phyloP scores from a whole-genome alignment of 345 rosid genomes.

The Rhizophora mangle region DNA sequence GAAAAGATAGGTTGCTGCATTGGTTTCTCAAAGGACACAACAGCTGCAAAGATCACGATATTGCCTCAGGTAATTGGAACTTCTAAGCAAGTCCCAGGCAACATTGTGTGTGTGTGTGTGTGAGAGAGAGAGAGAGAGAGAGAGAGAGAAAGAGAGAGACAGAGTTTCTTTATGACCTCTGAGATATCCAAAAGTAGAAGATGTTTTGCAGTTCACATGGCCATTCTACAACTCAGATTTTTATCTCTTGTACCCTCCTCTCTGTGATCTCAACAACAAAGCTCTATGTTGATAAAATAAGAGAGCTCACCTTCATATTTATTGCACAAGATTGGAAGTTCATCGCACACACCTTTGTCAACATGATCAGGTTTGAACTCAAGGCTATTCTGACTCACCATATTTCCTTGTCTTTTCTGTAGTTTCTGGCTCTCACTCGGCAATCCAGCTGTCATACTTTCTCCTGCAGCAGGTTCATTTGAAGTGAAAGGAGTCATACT shows the following conservation, averaged over 20 bases:
- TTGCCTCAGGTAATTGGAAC: no score
- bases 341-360: conserved; percentile 29
- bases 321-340: conserved; percentile 34
- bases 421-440: conserved; percentile 36
- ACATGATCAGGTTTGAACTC: conserved; percentile 46
- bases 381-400: conserved; percentile 34
- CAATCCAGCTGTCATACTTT: conserved; percentile 24
- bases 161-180: background rate
- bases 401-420: conserved; percentile 34
- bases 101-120: no score
- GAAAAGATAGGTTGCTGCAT: no score
- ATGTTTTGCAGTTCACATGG: conserved; percentile 1
- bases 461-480: conserved; percentile 35
- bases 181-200: no score
- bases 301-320: conserved; percentile 58
- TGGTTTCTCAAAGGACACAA: background rate
- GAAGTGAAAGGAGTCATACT: conserved; percentile 58
- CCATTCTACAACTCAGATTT: conserved; percentile 1
- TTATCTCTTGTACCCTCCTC: background rate
- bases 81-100: no score
- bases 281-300: conserved; percentile 1
- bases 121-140: background rate
- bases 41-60: background rate
- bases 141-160: background rate
- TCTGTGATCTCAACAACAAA: background rate